Base-by-base conservation (phyloP, 2,329 filamentous ascomycete species). In the Domatiomyces globalis region DNA sequence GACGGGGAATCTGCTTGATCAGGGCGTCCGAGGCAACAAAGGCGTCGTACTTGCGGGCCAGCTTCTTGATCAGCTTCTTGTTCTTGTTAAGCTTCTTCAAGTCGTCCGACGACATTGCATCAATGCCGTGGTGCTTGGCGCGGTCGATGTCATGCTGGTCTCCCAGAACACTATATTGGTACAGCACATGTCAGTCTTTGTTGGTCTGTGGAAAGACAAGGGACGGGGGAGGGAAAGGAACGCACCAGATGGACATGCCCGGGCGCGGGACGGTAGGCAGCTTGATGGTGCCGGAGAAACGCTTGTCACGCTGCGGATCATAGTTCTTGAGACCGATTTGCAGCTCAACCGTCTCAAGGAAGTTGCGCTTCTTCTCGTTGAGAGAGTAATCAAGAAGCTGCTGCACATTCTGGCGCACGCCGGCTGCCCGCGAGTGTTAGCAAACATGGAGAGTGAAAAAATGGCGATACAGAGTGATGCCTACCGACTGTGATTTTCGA, bases 1-100 rank as follows among this genome's bases (percentile, higher is more conserved):
- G 88, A 95, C 92, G 92, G 66, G 92, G 92, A 67, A 98, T 96
- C 81, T 95, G 89, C 85, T 95, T 95, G 84, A 98, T 95, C 69
- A 98, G 78, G 69, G 85, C 78, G 71, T 98, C 92, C 71, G 90
- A 96, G 72, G 92, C 85, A 71, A 98, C 76, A 78, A 98, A 98
- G 66, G 92, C 92, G 75, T 98, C 92, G 84, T 98, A 96, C 81
- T 98, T 98, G 83, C 89, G 88, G 61, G 92, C 92, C 63, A 98
- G 86, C 85, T 98, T 98, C 88, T 98, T 98, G 84, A 98, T 95
- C 69, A 96, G 84, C 85, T 98, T 98, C 87, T 98, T 96, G 87
- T 98, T 98, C 87, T 98, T 98, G 85, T 98, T 98, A 65, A 98
- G 87, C 85, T 98, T 98, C 87, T 98, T 98, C 77, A 98, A 78